Percentiles rank a stretch among this genome's conserved stretches.
Evolutionary conservation across 306 rosid genomes (phyloP).

Genomic region (Cicer judaicum): DNA sequence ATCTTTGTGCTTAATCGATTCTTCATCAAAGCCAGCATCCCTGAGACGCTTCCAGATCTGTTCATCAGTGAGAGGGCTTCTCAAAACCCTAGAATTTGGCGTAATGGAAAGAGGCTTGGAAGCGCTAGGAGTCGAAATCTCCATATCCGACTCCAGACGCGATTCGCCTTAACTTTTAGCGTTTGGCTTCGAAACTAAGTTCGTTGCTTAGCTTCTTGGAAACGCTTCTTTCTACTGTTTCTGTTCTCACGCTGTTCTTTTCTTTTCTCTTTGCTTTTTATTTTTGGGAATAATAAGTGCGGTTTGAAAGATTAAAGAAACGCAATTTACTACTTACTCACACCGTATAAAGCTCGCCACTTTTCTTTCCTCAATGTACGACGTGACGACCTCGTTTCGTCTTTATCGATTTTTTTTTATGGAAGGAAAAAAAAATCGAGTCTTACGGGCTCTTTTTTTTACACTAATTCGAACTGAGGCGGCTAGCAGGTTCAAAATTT

Average conservation of each 20-base stretch:
- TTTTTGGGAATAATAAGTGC: constrained; percentile 25
- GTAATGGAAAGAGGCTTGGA: constrained; percentile 69
- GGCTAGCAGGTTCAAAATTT: no score
- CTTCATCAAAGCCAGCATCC: constrained; percentile 90
- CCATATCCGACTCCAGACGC: constrained; percentile 47
- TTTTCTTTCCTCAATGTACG: no score
- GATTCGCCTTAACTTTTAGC: background rate
- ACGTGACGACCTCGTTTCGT: no score
- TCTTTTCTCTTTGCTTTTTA: background rate
- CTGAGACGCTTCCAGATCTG: constrained; percentile 85
- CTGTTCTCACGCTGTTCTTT: background rate
- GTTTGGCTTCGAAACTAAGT: background rate
- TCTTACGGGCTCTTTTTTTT: no score
- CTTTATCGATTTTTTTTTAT: no score
- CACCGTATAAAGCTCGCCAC: no score
- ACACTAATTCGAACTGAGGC: no score
- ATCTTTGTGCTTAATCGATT: constrained; percentile 75
- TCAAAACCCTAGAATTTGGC: constrained; percentile 87
- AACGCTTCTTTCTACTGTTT: constrained; percentile 10
- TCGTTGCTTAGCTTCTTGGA: constrained; percentile 11
- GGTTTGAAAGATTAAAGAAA: constrained; percentile 8
- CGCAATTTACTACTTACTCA: constrained; percentile 26
- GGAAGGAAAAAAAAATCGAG: no score
- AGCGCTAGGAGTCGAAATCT: constrained; percentile 65
- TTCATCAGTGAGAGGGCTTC: constrained; percentile 74